Base-by-base conservation (phyloP, 352 stramenopile genomes). In the Pythium sukuiense region DNA sequence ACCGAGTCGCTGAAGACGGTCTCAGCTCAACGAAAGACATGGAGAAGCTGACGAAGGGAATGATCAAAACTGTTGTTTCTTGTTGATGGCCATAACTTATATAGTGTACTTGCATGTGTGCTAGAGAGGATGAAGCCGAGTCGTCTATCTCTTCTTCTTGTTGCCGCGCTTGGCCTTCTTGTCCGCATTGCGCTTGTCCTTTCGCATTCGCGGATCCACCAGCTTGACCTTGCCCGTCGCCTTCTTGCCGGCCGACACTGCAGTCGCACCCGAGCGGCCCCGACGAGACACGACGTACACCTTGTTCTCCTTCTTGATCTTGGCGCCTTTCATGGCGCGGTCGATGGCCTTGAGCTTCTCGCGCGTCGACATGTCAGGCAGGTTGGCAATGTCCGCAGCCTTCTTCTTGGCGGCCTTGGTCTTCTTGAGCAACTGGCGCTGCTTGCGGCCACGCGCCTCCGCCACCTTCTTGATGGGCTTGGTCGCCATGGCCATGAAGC, bases 381-480 rank as follows among this genome's bases (percentile, higher is more conserved):
- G 78, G 64, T 98, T 97, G 12, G 96, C 96, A 59, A 99, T 96
- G 54, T 97, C 85, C 49, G 97, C 96, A 1, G 97, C 96, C 80
- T 99, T 97, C 79, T 98, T 98, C 81, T 99, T 99, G 0, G 97
- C 97, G 12, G 93, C 87, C 70, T 97, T 97, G 14, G 99, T 77
- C 81, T 98, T 98, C 74, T 95, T 95, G 70, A 99, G 89, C 63
- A 90, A 75, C 68, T 96, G 67, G 4, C 96, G 96, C 45, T 90
- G 81, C 86, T 99, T 99, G 43, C 98, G 89, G 0, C 90, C 95
- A 45, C 97, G 86, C 7, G 98, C 98, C 70, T 99, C 97, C 0
- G 97, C 97, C 7, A 99, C 98, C 83, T 99, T 99, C 68, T 98
- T 98, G 53, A 99, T 98, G 3, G 97, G 97, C 73, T 99, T 99